Evolutionary conservation across 2,329 filamentous ascomycete species (phyloP), one percentile per base, ranked within the genome.

Genomic region (Colletotrichum gloeosporioides): DNA sequence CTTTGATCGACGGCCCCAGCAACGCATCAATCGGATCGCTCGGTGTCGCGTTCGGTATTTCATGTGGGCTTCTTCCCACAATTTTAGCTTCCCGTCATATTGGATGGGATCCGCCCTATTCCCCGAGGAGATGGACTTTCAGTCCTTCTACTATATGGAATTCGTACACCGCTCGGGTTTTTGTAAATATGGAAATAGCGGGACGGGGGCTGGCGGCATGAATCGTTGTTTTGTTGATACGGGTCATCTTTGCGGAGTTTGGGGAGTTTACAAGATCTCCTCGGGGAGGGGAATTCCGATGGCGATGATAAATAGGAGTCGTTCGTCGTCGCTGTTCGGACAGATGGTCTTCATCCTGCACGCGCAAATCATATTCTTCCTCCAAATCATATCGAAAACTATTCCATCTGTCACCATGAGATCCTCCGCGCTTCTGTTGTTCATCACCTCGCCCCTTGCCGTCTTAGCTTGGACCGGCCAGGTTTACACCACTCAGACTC

Each of bases 311-410:
- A 53, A 53, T 53, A 22, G 44, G 44, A 53, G n/a, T 0, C 44
- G 3, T 0, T 22, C 22, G 0, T 53, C 44, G 4, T 53, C 10
- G 6, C 8, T 22, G 2, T 22, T 53, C 10, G 1, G 12, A 8
- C 0, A 22, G n/a, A 13, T 53, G 2, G 0, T 53, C 44, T 4
- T 53, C 10, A 22, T 22, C 10, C n/a, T 53, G 6, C 39, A 49
- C 39, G 1, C 18, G 39, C 39, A 49, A 49, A 49, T n/a, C 39
- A 12, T 0, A 12, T 49, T 3, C 3, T 49, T 6, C 18, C 39
- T 49, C 12, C 39, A n/a, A 49, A n/a, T 49, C 0, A 4, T 7
- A 49, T 49, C 39, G 18, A 1, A 49, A 12, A 2, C 9, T 0
- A 0, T 12, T 3, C 0, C 18, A 2, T 49, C 39, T 12, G 39